Conservation (phyloP, 2,329 filamentous ascomycete genomes). For the Coniochaeta hoffmannii region DNA sequence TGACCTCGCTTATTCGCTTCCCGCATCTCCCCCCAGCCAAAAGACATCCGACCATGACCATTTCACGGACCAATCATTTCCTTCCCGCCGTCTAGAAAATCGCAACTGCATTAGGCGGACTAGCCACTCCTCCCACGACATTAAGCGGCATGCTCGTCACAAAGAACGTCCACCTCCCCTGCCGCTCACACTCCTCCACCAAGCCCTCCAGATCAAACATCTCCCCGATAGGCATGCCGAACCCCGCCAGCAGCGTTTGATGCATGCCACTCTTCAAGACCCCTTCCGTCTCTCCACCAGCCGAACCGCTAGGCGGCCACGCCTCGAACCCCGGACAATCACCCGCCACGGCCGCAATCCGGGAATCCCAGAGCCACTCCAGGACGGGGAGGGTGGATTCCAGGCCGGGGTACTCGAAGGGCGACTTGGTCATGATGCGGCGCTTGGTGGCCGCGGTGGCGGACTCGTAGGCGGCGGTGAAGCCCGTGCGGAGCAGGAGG, state of each 20-base stretch:
- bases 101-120: slow-evolving; percentile 11
- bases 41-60: no score
- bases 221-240: slow-evolving; percentile 29
- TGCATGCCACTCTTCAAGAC: slow-evolving; percentile 18
- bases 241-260: slow-evolving; percentile 24
- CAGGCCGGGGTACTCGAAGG: neutral
- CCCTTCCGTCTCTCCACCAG: slow-evolving; percentile 23
- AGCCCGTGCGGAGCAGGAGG: neutral
- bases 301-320: slow-evolving; percentile 5
- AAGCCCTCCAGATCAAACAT: slow-evolving; percentile 23
- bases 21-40: no score
- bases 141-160: slow-evolving; percentile 11
- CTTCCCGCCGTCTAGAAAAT: no score
- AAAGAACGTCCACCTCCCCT: slow-evolving; percentile 12
- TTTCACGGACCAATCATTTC: no score
- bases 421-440: neutral
- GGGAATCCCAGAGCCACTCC: neutral
- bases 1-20: no score
- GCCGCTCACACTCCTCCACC: slow-evolving; percentile 6
- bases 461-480: neutral
- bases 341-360: neutral
- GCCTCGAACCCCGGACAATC: neutral
- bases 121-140: slow-evolving; percentile 11
- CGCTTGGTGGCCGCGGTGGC: neutral
- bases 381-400: neutral